Evolutionary conservation across 208 protist species (phyloP).

Genomic region (Wallacemonas rigidus): DNA sequence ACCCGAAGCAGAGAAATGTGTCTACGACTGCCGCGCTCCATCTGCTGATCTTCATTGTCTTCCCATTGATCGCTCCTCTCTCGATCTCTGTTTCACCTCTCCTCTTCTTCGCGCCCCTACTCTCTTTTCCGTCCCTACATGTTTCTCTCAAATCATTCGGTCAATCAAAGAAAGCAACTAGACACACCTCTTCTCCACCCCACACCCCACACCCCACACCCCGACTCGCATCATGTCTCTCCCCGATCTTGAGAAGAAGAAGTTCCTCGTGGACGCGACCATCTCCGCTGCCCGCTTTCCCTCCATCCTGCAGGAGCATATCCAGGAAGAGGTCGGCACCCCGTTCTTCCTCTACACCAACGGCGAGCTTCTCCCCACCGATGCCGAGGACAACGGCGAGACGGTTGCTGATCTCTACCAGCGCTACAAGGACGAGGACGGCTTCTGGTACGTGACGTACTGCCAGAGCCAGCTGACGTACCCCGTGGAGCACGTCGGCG

Average conservation of each 20-base stretch:
- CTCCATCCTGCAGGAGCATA: background rate
- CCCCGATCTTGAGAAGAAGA: conserved; percentile 9
- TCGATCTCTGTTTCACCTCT: too few species aligned
- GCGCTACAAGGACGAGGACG: conserved; percentile 2
- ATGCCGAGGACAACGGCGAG: background rate
- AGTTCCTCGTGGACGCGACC: conserved; percentile 4
- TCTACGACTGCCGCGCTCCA: too few species aligned
- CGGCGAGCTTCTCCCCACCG: background rate
- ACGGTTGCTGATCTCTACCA: background rate
- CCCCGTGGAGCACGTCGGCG: background rate
- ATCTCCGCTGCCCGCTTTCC: conserved; percentile 3
- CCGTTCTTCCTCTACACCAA: conserved; percentile 5
- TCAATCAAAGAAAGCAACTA: too few species aligned
- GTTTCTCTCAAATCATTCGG: too few species aligned
- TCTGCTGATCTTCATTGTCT: too few species aligned
- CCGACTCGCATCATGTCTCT: background rate
- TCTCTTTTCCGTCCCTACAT: too few species aligned
- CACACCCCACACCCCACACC: background rate
- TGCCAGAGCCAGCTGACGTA: background rate
- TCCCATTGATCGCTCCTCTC: too few species aligned
- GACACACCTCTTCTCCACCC: too few species aligned
- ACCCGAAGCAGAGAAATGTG: too few species aligned
- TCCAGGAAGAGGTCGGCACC: conserved; percentile 6
- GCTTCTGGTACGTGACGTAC: conserved; percentile 11
- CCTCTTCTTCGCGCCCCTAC: too few species aligned